Base-by-base conservation (phyloP, 2,329 filamentous ascomycete genomes). In the Penicillium sp. region DNA sequence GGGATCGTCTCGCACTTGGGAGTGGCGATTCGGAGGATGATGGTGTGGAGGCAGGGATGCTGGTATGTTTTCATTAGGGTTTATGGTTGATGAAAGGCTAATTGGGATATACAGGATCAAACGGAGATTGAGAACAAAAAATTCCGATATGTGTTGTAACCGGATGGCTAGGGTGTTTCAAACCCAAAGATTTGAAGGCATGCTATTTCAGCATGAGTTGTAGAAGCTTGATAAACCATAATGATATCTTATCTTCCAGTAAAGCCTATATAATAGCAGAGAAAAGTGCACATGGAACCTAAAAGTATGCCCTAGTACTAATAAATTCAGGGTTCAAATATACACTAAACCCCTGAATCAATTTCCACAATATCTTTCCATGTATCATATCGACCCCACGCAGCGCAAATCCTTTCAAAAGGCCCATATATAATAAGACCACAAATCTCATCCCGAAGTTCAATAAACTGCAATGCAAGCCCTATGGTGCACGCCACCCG, bases 51-150 rank as follows among this genome's bases (percentile, higher is more conserved):
- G 75, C 72, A 53, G 82, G 82, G 1, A 84, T 85, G 82, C 73
- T 78, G 59, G 82, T 62, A 63, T 62, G 68, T 59, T 19, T 26
- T 29, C 1, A 7, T 3, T 8, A 13, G 2, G 21, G 3, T 9
- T 21, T 7, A 3, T n/a, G 10, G n/a, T 43, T 53, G 11, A 61
- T 11, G 11, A 41, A 9, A 41, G 10, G n/a, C 37, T 41, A 22
- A 41, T 10, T 16, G 3, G 3, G 24, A 31, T 13, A 16, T 24
- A 10, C 41, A 72, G 63, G 70, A 84, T 66, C 72, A 79, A 70
- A 84, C 82, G 0, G 82, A 84, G 68, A 66, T 84, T 22, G 81
- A 84, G 47, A 84, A 84, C 56, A 80, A 76, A 63, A 80, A 76
- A 0, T 84, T 84, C 61, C 74, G 82, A 65, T 84, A 84, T 63